Evolutionary conservation across 257 asterid genomes (phyloP).

Genomic region (Solanum verrucosum): DNA sequence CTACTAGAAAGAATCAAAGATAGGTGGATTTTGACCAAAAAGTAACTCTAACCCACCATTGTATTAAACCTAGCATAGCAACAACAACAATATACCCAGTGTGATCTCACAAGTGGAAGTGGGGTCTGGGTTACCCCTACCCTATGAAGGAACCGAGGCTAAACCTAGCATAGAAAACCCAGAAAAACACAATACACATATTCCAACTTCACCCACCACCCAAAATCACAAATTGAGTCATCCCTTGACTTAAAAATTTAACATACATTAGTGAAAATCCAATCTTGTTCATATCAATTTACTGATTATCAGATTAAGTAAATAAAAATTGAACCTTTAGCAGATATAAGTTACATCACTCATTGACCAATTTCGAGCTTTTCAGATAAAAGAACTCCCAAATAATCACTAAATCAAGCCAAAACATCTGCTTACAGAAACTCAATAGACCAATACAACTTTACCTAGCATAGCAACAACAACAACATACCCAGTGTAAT

Average conservation of each 20-base stretch:
- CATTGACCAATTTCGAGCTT: not conserved
- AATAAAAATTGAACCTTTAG: not conserved
- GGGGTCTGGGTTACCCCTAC: not conserved
- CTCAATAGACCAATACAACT: not conserved
- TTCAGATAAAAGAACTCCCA: not conserved
- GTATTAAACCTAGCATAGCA: not conserved
- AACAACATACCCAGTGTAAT: not conserved
- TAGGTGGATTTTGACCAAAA: not conserved
- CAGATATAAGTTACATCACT: not conserved
- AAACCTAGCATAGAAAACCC: not conserved
- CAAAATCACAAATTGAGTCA: not conserved
- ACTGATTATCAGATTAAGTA: not conserved
- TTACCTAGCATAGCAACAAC: not conserved
- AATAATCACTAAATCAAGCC: not conserved
- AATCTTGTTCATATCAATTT: not conserved
- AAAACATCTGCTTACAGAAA: not conserved
- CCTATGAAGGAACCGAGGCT: fast-evolving
- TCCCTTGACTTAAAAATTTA: not conserved
- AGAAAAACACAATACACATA: not conserved
- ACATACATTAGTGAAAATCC: not conserved
- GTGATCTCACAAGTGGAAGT: not conserved
- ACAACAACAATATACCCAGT: not conserved
- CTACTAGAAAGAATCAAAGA: not conserved
- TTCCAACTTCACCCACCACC: not conserved
- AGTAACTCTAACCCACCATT: not conserved